Evolutionary conservation across 1,284 basidiomycete genomes (phyloP).

Genomic region (Marasmius fiardii): DNA sequence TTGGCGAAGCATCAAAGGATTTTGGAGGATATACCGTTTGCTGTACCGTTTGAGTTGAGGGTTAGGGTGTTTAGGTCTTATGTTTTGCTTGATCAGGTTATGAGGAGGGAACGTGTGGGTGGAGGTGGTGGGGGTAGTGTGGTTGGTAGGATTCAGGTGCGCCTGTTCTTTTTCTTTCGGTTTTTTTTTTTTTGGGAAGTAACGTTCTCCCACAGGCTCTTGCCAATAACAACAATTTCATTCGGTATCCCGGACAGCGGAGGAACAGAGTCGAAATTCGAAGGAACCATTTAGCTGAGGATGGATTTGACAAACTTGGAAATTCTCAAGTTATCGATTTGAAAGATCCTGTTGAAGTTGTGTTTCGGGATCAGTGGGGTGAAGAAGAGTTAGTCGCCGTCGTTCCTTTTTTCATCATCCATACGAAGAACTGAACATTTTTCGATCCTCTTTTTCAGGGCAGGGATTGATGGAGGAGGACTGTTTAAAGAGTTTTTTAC

Average conservation of each 20-base stretch:
- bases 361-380: constrained; percentile 90
- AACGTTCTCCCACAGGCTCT: too few relatives aligned
- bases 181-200: too few relatives aligned
- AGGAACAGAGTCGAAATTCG: constrained; percentile 64
- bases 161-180: too few relatives aligned
- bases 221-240: too few relatives aligned
- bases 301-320: constrained; percentile 77
- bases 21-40: constrained; percentile 95
- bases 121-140: too few relatives aligned
- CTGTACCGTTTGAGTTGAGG: constrained; percentile 90
- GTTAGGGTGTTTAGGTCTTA: constrained; percentile 89
- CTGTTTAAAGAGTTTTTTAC: constrained; percentile 99
- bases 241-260: not conserved
- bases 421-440: too few relatives aligned
- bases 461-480: constrained; percentile 94
- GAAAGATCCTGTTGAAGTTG: constrained; percentile 81
- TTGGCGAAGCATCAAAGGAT: constrained; percentile 88
- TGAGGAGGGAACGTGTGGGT: not conserved
- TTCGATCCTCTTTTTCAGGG: constrained; percentile 37
- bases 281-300: constrained; percentile 76
- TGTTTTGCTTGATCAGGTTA: constrained; percentile 34
- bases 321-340: constrained; percentile 33
- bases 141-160: too few relatives aligned
- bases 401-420: constrained; percentile 9
- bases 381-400: constrained; percentile 64